Base-by-base conservation (phyloP, 129 eudicot species). In the Saposhnikovia divaricata region DNA sequence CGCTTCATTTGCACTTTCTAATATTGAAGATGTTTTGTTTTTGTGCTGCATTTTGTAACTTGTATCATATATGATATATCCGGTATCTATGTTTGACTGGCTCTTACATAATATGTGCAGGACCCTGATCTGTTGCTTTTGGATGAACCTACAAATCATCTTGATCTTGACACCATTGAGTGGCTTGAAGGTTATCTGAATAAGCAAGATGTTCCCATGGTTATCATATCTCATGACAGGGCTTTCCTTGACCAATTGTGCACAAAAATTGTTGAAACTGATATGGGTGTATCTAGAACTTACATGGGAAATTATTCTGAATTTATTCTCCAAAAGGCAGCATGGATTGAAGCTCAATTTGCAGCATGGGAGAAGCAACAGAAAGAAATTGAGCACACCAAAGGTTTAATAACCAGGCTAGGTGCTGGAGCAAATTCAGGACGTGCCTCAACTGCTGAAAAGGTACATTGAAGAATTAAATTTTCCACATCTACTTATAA, bases 81-180 rank as follows among this genome's bases (percentile, higher is more conserved):
- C 8, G 79, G 51, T 39, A 21, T 63, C 70, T 51, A 55, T 45
- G 28, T 19, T 48, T 80, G 47, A 50, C 51, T 80, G 47, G 34
- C 38, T 71, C 61, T 48, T 69, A 27, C 34, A 50, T 55, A 55
- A 79, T 9, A n/a, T 72, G 75, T 86, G 77, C 90, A 96, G 99
- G 97, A 96, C 75, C 99, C 99, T 3, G 97, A 96, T 84, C 82
- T 92, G 79, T 86, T 96, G 68, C 99, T 96, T 37, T 75, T 96
- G 83, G 99, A 96, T 90, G 99, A 96, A 79, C 99, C 99, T 63
- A 96, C 99, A 19, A 96, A 96, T 89, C 99, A 96, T 81, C 97
- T 96, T 83, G 99, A 96, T 86, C 90, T 96, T 59, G 98, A 96
- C 80, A 92, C 99, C 19, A 96, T 96, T 34, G 96, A 96, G 87